Conservation (phyloP, 768 basidiomycete genomes). For the Agaricus subrufescens region DNA sequence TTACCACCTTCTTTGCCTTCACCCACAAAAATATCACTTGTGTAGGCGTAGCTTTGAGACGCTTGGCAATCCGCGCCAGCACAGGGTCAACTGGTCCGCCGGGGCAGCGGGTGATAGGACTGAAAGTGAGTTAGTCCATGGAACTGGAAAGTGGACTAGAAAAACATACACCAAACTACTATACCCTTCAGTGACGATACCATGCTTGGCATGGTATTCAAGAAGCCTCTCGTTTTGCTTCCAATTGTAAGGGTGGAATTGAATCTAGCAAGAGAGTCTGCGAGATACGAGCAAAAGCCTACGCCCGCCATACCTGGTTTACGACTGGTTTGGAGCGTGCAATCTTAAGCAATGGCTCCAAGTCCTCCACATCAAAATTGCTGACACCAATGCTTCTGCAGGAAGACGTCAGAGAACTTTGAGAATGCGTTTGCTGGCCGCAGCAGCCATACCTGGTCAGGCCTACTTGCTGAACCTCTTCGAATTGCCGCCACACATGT, state of each 20-base stretch:
- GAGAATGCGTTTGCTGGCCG: background rate
- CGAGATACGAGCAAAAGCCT: background rate
- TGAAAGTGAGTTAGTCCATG: constrained; percentile 17
- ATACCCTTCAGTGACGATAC: constrained; percentile 71
- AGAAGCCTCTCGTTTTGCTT: constrained; percentile 47
- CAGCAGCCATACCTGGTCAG: constrained; percentile 28
- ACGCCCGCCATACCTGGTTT: constrained; percentile 52
- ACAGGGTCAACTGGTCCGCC: constrained; percentile 63
- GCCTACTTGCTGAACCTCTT: constrained; percentile 43
- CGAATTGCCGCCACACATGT: constrained; percentile 51
- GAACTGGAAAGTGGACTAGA: background rate
- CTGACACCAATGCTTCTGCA: constrained; percentile 69
- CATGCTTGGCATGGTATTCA: constrained; percentile 50
- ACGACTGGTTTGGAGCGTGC: constrained; percentile 60
- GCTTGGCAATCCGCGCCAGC: constrained; percentile 45
- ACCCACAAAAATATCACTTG: constrained; percentile 74
- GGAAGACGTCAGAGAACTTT: constrained; percentile 7
- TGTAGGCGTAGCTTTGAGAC: constrained; percentile 49
- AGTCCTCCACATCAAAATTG: constrained; percentile 53
- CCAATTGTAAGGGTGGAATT: constrained; percentile 69
- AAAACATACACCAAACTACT: constrained; percentile 53
- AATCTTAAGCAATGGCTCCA: constrained; percentile 45
- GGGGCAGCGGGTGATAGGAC: constrained; percentile 54
- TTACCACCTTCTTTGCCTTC: constrained; percentile 56
- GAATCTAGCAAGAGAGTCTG: constrained; percentile 39